Base-by-base conservation (phyloP, 1,284 basidiomycete species). In the Pisolithus thermaeus region DNA sequence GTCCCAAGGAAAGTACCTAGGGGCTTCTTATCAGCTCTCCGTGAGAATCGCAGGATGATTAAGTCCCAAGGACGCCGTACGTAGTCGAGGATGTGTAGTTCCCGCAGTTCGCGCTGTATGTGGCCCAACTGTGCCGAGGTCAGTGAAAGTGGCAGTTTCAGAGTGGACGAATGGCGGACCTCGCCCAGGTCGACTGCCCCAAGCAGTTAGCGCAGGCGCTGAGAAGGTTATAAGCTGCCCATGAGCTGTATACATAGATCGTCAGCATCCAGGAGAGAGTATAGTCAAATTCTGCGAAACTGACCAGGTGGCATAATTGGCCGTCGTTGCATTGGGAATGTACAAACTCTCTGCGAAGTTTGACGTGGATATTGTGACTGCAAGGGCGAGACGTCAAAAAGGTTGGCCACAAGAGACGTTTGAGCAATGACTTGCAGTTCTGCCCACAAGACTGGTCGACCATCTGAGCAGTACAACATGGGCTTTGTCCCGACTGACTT, bases 201-300 rank as follows among this genome's bases (percentile, higher is more conserved):
- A 45, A 7, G 40, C 60, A 66, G 28, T 49, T 53, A 14, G 58
- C 55, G 12, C 62, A 67, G 18, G 62, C 64, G 16, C 64, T 67
- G 41, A 67, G 16, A 5, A 64, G 47, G 45, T 64, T 64, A 42
- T 67, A 64, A 25, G 54, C 53, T 7, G 65, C 64, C 62, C 65
- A 64, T 16, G 55, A 64, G 28, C 65, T 64, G 45, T 46, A 7
- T 2, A 7, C 7, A 16, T n/a, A 11, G 52, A 14, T 23, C 49
- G 59, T 44, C 5, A 44, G 38, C 12, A n/a, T 38, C 23, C 2
- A 6, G 2, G 11, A 27, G 11, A 14, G 28, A 41, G 14, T 37
- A 32, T 37, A 3, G 14, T 38, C 7, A 39, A 32, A 20, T 30
- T 4, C 3, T 16, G 8, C 27, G 0, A 2, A n/a, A 23, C 54